Evolutionary conservation across 2,329 filamentous ascomycete species (phyloP).

Genomic region (Sporothrix globosa): DNA sequence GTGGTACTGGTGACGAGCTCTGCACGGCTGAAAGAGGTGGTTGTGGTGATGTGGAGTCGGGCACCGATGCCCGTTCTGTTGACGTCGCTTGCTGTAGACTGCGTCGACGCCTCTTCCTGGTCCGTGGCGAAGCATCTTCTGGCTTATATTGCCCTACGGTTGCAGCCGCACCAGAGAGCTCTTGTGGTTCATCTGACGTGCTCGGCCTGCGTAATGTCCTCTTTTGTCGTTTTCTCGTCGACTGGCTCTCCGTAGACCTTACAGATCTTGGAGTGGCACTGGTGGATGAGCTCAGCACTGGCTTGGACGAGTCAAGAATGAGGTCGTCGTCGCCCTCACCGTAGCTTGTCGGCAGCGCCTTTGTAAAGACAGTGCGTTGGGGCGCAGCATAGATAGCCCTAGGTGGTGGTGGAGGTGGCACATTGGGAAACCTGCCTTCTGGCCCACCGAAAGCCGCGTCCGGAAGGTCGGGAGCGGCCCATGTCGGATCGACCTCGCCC

Average conservation of each 20-base stretch:
- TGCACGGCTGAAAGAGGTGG: not conserved
- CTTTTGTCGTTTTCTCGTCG: not conserved
- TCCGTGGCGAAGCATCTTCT: not conserved
- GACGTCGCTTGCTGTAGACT: not conserved
- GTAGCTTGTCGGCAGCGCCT: constrained; percentile 24
- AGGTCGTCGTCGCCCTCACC: constrained; percentile 41
- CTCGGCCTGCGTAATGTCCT: not conserved
- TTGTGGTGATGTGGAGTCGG: constrained; percentile 7
- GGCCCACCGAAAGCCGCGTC: constrained; percentile 34
- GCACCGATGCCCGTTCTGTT: not conserved
- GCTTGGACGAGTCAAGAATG: constrained; percentile 1
- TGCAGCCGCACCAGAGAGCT: not conserved
- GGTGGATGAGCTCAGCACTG: not conserved
- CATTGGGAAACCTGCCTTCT: not conserved
- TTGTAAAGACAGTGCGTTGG: constrained; percentile 14
- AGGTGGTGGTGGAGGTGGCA: not conserved
- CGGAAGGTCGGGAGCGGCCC: constrained; percentile 46
- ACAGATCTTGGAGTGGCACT: not conserved
- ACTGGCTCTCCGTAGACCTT: not conserved
- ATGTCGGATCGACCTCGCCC: constrained; percentile 44
- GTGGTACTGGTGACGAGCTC: not conserved
- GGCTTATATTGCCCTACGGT: not conserved
- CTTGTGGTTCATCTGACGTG: not conserved
- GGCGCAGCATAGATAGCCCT: not conserved
- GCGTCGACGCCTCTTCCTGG: not conserved